Conservation (phyloP, 305 asterid genomes). For the Vinca major region DNA sequence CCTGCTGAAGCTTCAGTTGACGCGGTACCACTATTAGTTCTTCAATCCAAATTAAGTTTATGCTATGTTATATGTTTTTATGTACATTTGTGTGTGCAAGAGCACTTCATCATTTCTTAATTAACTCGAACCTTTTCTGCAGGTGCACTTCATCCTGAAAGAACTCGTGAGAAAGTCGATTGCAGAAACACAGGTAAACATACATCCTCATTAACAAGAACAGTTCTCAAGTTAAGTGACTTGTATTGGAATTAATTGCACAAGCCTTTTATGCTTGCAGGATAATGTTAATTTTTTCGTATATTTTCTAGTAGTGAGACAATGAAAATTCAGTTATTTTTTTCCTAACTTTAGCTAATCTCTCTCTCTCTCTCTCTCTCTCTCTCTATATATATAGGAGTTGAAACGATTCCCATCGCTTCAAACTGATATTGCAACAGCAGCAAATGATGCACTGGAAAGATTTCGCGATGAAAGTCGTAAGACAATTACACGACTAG, state of each 20-base stretch:
- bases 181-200: slow-evolving; percentile 68
- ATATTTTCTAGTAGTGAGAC: not conserved
- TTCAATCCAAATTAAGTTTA: not conserved
- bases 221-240: not conserved
- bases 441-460: slow-evolving; percentile 94
- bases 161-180: slow-evolving; percentile 91
- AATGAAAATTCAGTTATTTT: not conserved
- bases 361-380: not conserved
- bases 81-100: no score
- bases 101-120: not conserved
- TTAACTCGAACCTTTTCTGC: slow-evolving; percentile 7
- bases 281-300: not conserved
- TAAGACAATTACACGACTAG: slow-evolving; percentile 73
- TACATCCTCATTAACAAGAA: not conserved
- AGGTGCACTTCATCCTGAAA: slow-evolving; percentile 86
- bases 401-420: slow-evolving; percentile 87
- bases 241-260: not conserved
- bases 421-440: slow-evolving; percentile 81
- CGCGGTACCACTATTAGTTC: slow-evolving; percentile 45
- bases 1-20: slow-evolving; percentile 99
- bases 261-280: not conserved
- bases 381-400: slow-evolving; percentile 41
- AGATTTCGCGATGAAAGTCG: slow-evolving; percentile 93
- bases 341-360: not conserved
- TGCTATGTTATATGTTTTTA: not conserved